Base-by-base conservation (phyloP, 2,329 filamentous ascomycete species). In the Exophiala xenobiotica region DNA sequence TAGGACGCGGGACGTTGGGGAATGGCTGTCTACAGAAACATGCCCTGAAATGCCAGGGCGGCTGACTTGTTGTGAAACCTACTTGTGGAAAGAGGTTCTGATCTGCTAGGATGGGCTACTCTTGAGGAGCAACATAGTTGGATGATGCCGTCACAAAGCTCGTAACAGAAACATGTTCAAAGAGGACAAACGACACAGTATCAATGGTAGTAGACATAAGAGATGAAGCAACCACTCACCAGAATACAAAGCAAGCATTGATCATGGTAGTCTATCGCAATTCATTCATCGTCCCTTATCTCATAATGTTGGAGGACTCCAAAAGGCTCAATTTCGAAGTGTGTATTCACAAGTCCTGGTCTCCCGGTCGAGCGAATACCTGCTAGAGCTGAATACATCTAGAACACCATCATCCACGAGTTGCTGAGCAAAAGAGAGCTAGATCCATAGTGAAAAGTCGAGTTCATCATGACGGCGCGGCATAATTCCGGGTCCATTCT, bases 401-500 rank as follows among this genome's bases (percentile, higher is more conserved):
- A 41, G 11, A 41, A 31, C 24, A 20, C 19, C 43, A 37, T 18
- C 43, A 9, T 41, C 35, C 35, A 20, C 38, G n/a, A 38, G 39
- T 14, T 14, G 4, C 22, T 18, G 22, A 23, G 18, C 26, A 19
- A 2, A 46, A 33, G 16, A 35, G 16, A 33, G 11, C 18, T 23
- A 23, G 38, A 22, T n/a, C 9, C 7, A 24, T 12, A 33, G 22
- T 24, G 38, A 40, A 20, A 24, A 12, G 6, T 24, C n/a, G 29
- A 23, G 35, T 11, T 35, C 16, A 43, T 64, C 57, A 75, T 22
- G 38, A 22, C 54, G 80, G 74, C 67, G 79, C 79, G 42, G 91
- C 91, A 68, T 93, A 89, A 63, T 86, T 85, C 43, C 41, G 51
- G 44, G 54, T 57, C 92, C 93, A 97, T 65, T 96, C 90, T 66